A percentile compares a stretch with the other conserved stretches of the same genome.
Conservation (phyloP, 495 filamentous ascomycete species). For the Aspergillus campestris region DNA sequence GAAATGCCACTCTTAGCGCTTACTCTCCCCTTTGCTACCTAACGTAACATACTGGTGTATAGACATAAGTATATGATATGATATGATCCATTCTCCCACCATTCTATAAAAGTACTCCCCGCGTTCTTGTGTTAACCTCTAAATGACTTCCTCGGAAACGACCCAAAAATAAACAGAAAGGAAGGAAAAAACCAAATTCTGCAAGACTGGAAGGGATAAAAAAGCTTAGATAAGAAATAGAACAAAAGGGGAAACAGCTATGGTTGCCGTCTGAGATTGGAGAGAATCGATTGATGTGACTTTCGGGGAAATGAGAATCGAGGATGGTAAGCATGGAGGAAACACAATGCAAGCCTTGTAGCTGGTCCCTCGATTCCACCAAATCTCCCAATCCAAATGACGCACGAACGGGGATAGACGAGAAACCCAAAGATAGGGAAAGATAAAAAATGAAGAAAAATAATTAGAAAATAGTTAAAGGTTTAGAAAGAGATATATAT, state of each 20-base stretch:
- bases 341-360: no score
- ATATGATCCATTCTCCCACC: conserved; percentile 3
- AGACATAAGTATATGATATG: neutral
- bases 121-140: conserved; percentile 6
- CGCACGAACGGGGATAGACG: conserved; percentile 6
- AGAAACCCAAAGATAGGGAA: conserved; percentile 2
- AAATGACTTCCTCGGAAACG: conserved; percentile 7
- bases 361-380: no score
- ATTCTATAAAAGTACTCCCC: conserved; percentile 13
- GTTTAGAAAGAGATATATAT: conserved; percentile 1
- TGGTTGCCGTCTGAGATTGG: no score
- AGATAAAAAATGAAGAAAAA: conserved; percentile 5
- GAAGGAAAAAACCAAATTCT: conserved; percentile 9
- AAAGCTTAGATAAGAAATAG: neutral
- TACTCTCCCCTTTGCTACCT: neutral
- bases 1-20: neutral
- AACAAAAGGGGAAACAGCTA: neutral
- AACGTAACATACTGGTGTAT: neutral
- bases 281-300: no score
- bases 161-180: conserved; percentile 1
- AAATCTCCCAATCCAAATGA: neutral
- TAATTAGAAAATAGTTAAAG: conserved; percentile 2
- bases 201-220: neutral
- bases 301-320: no score
- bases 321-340: no score